A percentile compares a stretch with the other conserved stretches of the same genome.
Conservation (phyloP, 2,329 filamentous ascomycete species). For the Aspergillus eucalypticola region DNA sequence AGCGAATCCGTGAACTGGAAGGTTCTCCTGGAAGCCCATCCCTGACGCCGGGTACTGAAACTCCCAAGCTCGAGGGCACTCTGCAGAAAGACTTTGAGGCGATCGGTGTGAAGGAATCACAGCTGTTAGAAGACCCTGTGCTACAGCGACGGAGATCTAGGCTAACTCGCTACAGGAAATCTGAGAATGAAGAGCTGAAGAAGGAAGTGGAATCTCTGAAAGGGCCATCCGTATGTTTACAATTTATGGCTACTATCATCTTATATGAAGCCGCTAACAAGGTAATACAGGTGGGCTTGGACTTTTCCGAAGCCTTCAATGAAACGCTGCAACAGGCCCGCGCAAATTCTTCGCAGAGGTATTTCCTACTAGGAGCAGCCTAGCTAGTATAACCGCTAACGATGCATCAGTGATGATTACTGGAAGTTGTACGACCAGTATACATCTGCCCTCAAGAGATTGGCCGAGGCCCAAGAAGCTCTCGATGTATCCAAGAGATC, state of each 20-base stretch:
- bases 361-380: slow-evolving; percentile 4
- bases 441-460: slow-evolving; percentile 37
- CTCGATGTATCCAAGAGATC: slow-evolving; percentile 38
- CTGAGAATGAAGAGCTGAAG: slow-evolving; percentile 43
- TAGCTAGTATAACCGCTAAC: neutral
- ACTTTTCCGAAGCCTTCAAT: slow-evolving; percentile 37
- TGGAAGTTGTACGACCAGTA: slow-evolving; percentile 46
- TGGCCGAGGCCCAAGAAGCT: slow-evolving; percentile 41
- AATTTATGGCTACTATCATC: neutral
- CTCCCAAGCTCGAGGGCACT: slow-evolving; percentile 42
- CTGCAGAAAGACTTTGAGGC: slow-evolving; percentile 47
- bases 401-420: slow-evolving; percentile 38
- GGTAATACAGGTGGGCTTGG: slow-evolving; percentile 27
- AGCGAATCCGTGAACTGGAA: slow-evolving; percentile 46
- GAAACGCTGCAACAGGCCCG: slow-evolving; percentile 35
- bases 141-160: neutral
- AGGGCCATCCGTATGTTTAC: slow-evolving; percentile 9
- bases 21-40: slow-evolving; percentile 42
- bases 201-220: slow-evolving; percentile 40
- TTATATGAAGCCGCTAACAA: slow-evolving; percentile 2
- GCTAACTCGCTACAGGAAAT: slow-evolving; percentile 36
- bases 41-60: slow-evolving; percentile 39
- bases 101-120: slow-evolving; percentile 41
- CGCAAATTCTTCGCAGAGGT: slow-evolving; percentile 41
- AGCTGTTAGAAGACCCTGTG: slow-evolving; percentile 34